Conservation (phyloP, 352 stramenopile genomes). For the Phytophthora tubulina region DNA sequence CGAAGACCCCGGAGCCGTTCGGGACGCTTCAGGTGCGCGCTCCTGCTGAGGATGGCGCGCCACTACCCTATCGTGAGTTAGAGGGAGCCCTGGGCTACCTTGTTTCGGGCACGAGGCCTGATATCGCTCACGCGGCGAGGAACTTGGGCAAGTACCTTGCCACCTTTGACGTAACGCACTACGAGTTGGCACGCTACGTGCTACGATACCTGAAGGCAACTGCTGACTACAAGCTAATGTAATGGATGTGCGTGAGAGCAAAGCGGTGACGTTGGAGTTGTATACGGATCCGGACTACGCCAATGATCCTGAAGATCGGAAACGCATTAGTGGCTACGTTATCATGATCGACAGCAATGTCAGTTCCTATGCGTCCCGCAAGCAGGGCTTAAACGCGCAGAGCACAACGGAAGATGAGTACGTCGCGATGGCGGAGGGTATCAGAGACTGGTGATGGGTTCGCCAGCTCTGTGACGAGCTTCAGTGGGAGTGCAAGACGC, state of each 20-base stretch:
- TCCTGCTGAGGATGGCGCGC: neutral
- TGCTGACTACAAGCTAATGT: conserved; percentile 3
- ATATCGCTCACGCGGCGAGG: conserved; percentile 5
- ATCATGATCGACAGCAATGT: conserved; percentile 30
- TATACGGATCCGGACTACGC: conserved; percentile 42
- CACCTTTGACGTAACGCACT: conserved; percentile 9
- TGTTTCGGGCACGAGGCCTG: neutral
- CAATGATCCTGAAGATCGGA: conserved; percentile 30
- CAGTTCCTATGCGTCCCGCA: conserved; percentile 31
- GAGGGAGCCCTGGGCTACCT: conserved; percentile 22
- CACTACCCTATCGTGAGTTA: conserved; percentile 11
- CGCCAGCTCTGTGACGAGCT: conserved; percentile 12
- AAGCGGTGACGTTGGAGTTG: neutral
- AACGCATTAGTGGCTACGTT: conserved; percentile 38
- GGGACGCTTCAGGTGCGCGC: neutral
- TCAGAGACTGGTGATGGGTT: conserved; percentile 31
- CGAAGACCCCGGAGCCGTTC: conserved; percentile 8
- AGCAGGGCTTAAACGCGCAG: conserved; percentile 39
- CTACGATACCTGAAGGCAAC: conserved; percentile 16
- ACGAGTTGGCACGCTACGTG: neutral
- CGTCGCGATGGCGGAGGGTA: conserved; percentile 33
- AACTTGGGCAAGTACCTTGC: conserved; percentile 9
- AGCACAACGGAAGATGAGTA: conserved; percentile 45
- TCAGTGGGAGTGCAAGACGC: conserved; percentile 3
- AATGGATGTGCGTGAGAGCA: neutral